Evolutionary conservation across 1,284 basidiomycete genomes (phyloP).

Genomic region (Cryptococcus sp.): DNA sequence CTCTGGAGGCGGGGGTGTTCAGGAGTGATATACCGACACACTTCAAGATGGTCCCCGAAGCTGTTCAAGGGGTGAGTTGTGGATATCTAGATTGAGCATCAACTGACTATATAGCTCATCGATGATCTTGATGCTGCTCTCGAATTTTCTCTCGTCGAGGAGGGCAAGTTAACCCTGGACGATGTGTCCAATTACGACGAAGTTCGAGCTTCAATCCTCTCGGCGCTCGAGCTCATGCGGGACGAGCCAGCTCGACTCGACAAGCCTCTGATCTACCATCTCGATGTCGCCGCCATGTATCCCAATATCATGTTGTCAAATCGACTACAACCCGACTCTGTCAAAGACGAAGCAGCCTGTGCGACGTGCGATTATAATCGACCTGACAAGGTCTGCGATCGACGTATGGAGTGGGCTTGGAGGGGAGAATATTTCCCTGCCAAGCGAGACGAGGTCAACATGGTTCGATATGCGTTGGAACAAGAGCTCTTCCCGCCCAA

Average conservation of each 20-base stretch:
- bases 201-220: conserved; percentile 73
- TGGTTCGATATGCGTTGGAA: conserved; percentile 95
- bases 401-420: conserved; percentile 97
- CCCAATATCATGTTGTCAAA: conserved; percentile 99
- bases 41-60: conserved; percentile 88
- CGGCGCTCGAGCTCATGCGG: conserved; percentile 79
- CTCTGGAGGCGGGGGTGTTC: conserved; percentile 96
- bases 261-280: conserved; percentile 93
- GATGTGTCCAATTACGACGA: conserved; percentile 93
- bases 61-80: conserved; percentile 68
- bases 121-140: conserved; percentile 89
- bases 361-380: conserved; percentile 98
- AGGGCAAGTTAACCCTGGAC: conserved; percentile 74
- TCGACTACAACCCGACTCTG: conserved; percentile 94
- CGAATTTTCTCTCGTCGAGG: conserved; percentile 81
- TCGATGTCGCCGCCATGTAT: conserved; percentile 99
- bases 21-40: conserved; percentile 91
- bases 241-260: conserved; percentile 85
- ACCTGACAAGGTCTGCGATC: conserved; percentile 90
- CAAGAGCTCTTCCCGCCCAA: conserved; percentile 88
- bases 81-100: too few relatives aligned
- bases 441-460: conserved; percentile 96
- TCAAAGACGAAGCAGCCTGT: conserved; percentile 93
- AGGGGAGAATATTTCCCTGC: conserved; percentile 98
- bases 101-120: conserved; percentile 63